Evolutionary conservation across 371 early-diverging fungal species (phyloP), one percentile per base, ranked within the genome.

Genomic region (Lichtheimia hyalospora): DNA sequence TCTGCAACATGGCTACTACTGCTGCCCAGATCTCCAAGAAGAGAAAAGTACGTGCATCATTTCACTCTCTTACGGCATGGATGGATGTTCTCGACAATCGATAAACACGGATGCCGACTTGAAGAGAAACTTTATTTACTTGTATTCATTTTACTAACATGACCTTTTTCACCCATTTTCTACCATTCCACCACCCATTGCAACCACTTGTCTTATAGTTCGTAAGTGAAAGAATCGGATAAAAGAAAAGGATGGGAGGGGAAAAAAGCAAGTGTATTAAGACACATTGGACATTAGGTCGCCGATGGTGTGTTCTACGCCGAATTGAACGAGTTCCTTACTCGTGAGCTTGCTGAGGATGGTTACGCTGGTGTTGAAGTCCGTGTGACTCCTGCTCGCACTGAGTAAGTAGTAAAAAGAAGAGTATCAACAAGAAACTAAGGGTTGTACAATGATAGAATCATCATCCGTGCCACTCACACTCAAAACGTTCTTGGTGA

Each of bases 271-370:
- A 73, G 28, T 24, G 28, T n/a, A 42, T 20, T 15, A 13, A 27
- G 34, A 34, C 34, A 8, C 10, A 34, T 10, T 6, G 8, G 15
- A 40, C 16, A 49, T 43, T 69, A 76, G 82, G 95, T 98, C 76
- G 97, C 96, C 83, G 99, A 98, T 88, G 99, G 99, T 90, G 97
- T 98, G 61, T 97, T 98, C 91, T 96, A 95, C 89, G 97, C 99
- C 75, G 99, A 98, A 84, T 89, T 98, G 75, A 97, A 98, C 92
- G 96, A 96, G 85, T 96, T 96, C 90, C 91, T 98, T 83, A 91
- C 92, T 75, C 96, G 97, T 77, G 90, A 94, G 83, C 81, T 93
- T 82, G 89, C 89, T 64, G 90, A 89, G 70, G 93, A 95, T 71
- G 92, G 93, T 66, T 96, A 93, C 77, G 88, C 98, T 71, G 98